These are phyloP conservation scores for Capsella rubella DNA, from an alignment of 441 rosid species.

Conservation along the genomic window DNA sequence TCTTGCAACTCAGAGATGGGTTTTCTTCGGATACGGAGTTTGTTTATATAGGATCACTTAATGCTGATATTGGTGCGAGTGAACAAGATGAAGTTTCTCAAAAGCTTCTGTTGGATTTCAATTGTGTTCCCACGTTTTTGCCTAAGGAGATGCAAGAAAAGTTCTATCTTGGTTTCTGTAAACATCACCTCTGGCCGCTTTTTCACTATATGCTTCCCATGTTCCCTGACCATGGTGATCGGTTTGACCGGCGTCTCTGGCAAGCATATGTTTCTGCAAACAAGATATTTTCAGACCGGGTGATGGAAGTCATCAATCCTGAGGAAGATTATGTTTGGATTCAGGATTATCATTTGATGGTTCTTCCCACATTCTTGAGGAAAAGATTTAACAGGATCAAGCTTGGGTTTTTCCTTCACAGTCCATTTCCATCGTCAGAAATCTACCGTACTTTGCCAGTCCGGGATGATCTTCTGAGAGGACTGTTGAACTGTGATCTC, in stretches of 20 bases:
- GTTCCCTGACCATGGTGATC: slow-evolving; percentile 63
- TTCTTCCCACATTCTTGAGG: slow-evolving; percentile 82
- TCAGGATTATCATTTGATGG: slow-evolving; percentile 87
- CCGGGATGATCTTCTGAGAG: slow-evolving; percentile 69
- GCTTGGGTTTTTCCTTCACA: slow-evolving; percentile 85
- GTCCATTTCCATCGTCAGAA: slow-evolving; percentile 85
- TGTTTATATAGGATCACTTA: slow-evolving; percentile 74
- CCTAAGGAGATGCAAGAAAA: slow-evolving; percentile 63
- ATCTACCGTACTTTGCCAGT: slow-evolving; percentile 77
- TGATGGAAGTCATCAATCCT: slow-evolving; percentile 76
- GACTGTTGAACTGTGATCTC: slow-evolving; percentile 73
- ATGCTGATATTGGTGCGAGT: slow-evolving; percentile 55
- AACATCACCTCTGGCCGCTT: slow-evolving; percentile 84
- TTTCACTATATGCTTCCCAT: slow-evolving; percentile 90
- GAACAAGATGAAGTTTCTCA: slow-evolving; percentile 82
- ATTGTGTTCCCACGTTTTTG: slow-evolving; percentile 78
- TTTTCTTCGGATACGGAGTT: slow-evolving; percentile 58
- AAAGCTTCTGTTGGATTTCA: slow-evolving; percentile 63
- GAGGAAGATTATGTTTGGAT: slow-evolving; percentile 82
- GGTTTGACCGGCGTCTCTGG: slow-evolving; percentile 69
- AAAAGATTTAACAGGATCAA: slow-evolving; percentile 64
- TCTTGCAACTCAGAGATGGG: slow-evolving; percentile 73
- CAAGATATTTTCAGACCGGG: slow-evolving; percentile 75
- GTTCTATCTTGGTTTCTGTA: slow-evolving; percentile 74
- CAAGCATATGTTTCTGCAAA: slow-evolving; percentile 78